Conservation (phyloP, 345 rosid species). For the Nasturtium officinale region DNA sequence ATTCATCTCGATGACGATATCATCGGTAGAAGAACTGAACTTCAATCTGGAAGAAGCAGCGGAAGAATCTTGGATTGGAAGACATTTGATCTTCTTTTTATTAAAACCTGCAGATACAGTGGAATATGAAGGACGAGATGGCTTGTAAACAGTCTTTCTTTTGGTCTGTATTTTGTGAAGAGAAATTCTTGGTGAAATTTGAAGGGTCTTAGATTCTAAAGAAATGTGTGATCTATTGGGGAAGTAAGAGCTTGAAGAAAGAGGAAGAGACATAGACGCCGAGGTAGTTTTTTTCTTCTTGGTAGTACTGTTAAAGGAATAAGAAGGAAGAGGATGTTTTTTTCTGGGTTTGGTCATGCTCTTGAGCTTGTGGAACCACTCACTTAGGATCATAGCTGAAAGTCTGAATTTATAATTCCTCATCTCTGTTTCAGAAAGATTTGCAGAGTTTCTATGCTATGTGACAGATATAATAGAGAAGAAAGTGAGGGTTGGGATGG, state of each 20-base stretch:
- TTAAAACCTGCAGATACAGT: constrained; percentile 5
- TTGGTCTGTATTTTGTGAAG: constrained; percentile 41
- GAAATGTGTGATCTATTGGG: constrained; percentile 35
- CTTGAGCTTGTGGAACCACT: constrained; percentile 82
- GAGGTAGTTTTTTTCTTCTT: constrained; percentile 16
- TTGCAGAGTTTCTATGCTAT: not conserved
- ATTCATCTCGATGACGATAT: constrained; percentile 48
- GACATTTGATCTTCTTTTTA: constrained; percentile 17
- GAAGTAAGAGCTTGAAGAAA: constrained; percentile 35
- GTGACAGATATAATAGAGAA: constrained; percentile 22
- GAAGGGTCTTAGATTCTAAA: constrained; percentile 23
- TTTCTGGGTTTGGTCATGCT: constrained; percentile 46
- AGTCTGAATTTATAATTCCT: constrained; percentile 56
- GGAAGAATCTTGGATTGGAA: constrained; percentile 31
- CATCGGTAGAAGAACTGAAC: constrained; percentile 10
- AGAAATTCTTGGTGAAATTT: constrained; percentile 46
- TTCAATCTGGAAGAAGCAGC: constrained; percentile 49
- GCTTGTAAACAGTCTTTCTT: constrained; percentile 56
- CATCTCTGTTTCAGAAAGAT: constrained; percentile 42
- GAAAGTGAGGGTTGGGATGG: constrained; percentile 22
- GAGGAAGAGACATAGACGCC: constrained; percentile 29
- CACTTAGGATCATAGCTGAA: constrained; percentile 62
- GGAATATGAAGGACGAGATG: constrained; percentile 43
- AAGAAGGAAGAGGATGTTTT: constrained; percentile 20
- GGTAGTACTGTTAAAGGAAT: constrained; percentile 20